phyloP scores from a whole-genome alignment of 768 basidiomycete genomes.

The Boletus subparvulus region DNA sequence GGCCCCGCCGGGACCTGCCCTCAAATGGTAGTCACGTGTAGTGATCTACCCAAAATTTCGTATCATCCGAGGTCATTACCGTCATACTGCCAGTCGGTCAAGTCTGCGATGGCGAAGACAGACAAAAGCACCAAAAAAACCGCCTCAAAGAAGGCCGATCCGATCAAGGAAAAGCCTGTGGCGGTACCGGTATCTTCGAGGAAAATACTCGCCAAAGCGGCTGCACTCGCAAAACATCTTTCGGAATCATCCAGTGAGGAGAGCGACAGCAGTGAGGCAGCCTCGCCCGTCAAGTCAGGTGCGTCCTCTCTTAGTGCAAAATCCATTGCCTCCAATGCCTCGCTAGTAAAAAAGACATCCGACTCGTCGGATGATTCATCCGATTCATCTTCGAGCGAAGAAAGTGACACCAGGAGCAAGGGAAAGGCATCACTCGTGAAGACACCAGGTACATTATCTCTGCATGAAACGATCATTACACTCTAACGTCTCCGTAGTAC shows the following conservation, averaged over 20 bases:
- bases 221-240: slow-evolving; percentile 14
- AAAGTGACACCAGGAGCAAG: neutral
- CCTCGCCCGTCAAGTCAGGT: slow-evolving; percentile 2
- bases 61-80: neutral
- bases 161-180: slow-evolving; percentile 19
- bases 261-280: slow-evolving; percentile 2
- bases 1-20: slow-evolving; percentile 19
- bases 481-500: neutral
- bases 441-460: slow-evolving; percentile 28
- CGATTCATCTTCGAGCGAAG: slow-evolving; percentile 8
- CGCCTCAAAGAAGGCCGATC: slow-evolving; percentile 34
- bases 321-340: too few relatives aligned
- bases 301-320: neutral
- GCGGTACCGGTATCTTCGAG: slow-evolving; percentile 35
- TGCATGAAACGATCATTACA: neutral
- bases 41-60: slow-evolving; percentile 18
- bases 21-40: slow-evolving; percentile 27
- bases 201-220: slow-evolving; percentile 44
- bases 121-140: slow-evolving; percentile 38
- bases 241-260: too few relatives aligned
- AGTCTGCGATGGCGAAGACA: slow-evolving; percentile 38
- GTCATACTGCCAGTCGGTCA: neutral
- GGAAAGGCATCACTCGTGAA: slow-evolving; percentile 36
- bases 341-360: slow-evolving; percentile 1
- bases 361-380: slow-evolving; percentile 1